Evolutionary conservation across 306 rosid genomes (phyloP), one percentile per base, ranked within the genome.

Genomic region (Sophora flavescens): DNA sequence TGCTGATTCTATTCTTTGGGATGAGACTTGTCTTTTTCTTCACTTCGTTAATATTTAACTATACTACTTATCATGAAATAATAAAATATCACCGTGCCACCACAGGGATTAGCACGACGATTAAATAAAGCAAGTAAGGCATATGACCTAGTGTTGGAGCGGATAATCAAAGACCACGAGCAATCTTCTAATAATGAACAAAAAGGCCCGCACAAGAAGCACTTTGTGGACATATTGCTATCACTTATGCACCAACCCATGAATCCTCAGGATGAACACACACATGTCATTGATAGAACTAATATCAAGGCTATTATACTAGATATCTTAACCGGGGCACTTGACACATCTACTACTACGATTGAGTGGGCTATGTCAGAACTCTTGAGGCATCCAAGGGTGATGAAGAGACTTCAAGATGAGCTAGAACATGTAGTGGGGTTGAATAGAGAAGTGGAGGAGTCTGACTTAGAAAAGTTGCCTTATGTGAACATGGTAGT

Each of bases 361-460:
- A 9, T 84, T 0, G 74, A 60, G 2, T 88, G 87, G 88, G 75
- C 26, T 3, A 42, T 86, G 10, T 74, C 92, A 0, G 82, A 74
- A 30, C 82, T 88, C 3, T 4, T 86, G 2, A 77, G 51, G 18
- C 70, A 88, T 41, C 87, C 84, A 1, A 63, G 53, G 14, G 63
- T 50, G 1, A 81, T 83, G 83, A 81, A 61, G 11, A 61, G 0
- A 8, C 81, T 84, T 14, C 86, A 88, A 62, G 13, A 77, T 0
- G 88, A 86, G 67, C 8, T 88, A 1, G 28, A 30, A 6, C 42
- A 0, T 47, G 82, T 61, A 4, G 50, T 88, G 1, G 87, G 88
- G 1, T 16, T 41, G 78, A 54, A 72, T 5, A 70, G 39, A 39
- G 14, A 32, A 60, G 87, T 88, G 5, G 78, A 83, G 8, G 89